Evolutionary conservation across 2,329 filamentous ascomycete genomes (phyloP).

Genomic region (Scedosporium aurantiacum): DNA sequence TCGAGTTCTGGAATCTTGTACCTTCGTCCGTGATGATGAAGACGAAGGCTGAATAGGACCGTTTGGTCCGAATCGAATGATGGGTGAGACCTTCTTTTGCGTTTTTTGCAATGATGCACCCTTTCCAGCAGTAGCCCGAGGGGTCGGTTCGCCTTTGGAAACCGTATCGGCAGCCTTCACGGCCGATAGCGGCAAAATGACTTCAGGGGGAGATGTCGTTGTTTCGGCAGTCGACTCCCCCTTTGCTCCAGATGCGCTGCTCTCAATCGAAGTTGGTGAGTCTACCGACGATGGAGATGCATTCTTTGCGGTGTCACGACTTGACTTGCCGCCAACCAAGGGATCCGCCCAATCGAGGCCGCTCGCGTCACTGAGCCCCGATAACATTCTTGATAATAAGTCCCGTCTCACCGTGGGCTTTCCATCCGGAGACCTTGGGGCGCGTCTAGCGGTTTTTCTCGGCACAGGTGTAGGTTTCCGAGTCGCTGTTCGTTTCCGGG

Average conservation of each 20-base stretch:
- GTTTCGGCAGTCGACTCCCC: neutral
- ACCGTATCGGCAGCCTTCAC: no score
- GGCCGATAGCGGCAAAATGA: no score
- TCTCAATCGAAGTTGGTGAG: neutral
- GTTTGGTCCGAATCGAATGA: neutral
- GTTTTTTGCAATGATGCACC: neutral
- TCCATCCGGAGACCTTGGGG: neutral
- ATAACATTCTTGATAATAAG: neutral
- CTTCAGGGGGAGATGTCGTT: neutral
- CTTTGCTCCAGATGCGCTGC: neutral
- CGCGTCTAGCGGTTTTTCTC: neutral
- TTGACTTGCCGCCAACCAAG: neutral
- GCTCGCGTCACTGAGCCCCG: constrained; percentile 1
- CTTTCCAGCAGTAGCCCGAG: no score
- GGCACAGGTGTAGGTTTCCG: no score
- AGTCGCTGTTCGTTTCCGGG: no score
- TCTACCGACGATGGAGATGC: neutral
- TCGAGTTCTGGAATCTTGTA: no score
- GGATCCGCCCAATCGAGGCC: constrained; percentile 4
- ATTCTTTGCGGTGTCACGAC: neutral
- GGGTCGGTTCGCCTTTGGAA: no score
- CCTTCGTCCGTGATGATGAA: no score
- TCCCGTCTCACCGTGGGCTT: neutral
- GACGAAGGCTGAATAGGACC: neutral
- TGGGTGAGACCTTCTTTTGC: neutral